Evolutionary conservation across 306 rosid genomes (phyloP), one percentile per base, ranked within the genome.

Genomic region (Cicer arietinum): DNA sequence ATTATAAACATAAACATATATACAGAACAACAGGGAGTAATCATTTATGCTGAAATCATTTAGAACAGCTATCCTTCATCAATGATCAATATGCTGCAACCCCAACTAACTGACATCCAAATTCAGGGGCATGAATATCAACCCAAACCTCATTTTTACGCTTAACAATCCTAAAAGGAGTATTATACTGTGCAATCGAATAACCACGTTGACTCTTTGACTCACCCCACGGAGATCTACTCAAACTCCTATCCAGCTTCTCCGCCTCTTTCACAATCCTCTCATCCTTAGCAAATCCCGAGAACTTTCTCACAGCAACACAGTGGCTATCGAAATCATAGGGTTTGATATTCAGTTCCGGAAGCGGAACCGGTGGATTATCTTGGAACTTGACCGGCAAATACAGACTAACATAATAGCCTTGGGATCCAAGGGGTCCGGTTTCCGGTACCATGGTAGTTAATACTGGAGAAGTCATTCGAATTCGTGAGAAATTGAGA

Each of bases 81-180:
- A 3, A 67, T 1, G 40, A 25, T 86, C 84, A 88, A 73, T 79
- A 87, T 1, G 86, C 17, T 35, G 91, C 88, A 71, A 67, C 70
- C 42, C 6, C 78, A 74, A 63, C 60, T 9, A 41, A 56, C 7
- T 77, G 41, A 59, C 87, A 84, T 3, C 79, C 94, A 1, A 86
- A 52, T 2, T 82, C 75, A 43, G 88, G 81, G 10, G 88, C 84
- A 73, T 77, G 63, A 45, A 90, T 13, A 17, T 88, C 97, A 9
- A 86, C 93, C 98, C 97, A 90, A 66, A 93, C 90, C 82, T 91
- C 96, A 68, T 91, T 93, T 16, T 45, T 84, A 30, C 93, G 90
- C 8, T 89, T 89, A 22, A 67, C 58, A 41, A 88, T 46, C 68
- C 68, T 41, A 25, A 88, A 80, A 3, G 97, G 96, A 71, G 85